Base-by-base conservation (phyloP, 345 rosid species). In the Syzygium grande region DNA sequence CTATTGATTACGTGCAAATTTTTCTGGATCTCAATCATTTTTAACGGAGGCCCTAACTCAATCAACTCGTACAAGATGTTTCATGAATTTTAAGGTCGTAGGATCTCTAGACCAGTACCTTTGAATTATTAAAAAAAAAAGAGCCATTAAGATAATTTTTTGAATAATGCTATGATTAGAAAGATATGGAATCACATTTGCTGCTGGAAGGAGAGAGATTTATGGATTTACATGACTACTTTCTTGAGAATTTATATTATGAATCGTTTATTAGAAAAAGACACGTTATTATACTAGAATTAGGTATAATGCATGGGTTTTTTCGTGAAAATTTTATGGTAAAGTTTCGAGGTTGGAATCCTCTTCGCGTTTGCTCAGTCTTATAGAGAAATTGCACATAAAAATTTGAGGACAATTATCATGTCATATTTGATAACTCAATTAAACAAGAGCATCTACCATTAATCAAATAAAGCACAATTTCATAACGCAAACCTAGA, bases 381-480 rank as follows among this genome's bases (percentile, higher is more conserved):
- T 17, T 17, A 9, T 1, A 2, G 6, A 30, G 43, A 65, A 29
- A 0, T 21, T 68, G 30, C 8, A 5, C 7, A 11, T 59, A 1
- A 61, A 14, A 61, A 13, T 1, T 12, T 4, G 11, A 63, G 38
- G 29, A 63, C 11, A 1, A 2, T 68, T 0, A 13, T 19, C 49
- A 4, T 9, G 46, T 73, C 19, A 19, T 30, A 16, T 9, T 73
- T 9, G 80, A 17, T 19, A 9, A 34, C 80, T 73, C 4, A 1
- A 2, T 0, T 0, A 19, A 73, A 21, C 13, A 9, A 73, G 23
- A 17, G 19, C 12, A 21, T 0, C 22, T 2, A 4, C 0, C 43
- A 30, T 16, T 30, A 65, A 65, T 65, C 78, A 30, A 65, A 73
- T 4, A 17, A 73, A 34, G 49, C 46, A 21, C 58, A 21, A 9